Conservation (phyloP, 2,329 filamentous ascomycete genomes). For the Cladosporium cucumerinum region DNA sequence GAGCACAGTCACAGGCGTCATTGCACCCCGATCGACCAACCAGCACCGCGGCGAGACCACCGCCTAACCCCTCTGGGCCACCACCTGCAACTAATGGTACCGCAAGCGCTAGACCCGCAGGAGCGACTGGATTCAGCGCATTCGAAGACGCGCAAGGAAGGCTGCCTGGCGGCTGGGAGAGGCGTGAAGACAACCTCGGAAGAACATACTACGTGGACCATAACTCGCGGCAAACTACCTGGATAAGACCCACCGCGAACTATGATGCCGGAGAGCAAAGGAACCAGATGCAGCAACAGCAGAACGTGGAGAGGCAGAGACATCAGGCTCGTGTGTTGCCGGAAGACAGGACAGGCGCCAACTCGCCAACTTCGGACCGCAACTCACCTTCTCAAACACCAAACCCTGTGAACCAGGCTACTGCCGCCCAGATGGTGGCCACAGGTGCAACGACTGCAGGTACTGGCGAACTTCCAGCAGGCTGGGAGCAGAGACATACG, state of each 20-base stretch:
- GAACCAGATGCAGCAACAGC: constrained; percentile 80
- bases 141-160: constrained; percentile 96
- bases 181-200: constrained; percentile 89
- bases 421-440: constrained; percentile 80
- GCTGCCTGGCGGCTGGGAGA: constrained; percentile 90
- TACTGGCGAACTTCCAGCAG: constrained; percentile 87
- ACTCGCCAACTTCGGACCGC: constrained; percentile 67
- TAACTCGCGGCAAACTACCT: constrained; percentile 93
- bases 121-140: constrained; percentile 66
- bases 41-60: constrained; percentile 27
- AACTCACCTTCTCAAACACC: constrained; percentile 34
- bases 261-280: constrained; percentile 74
- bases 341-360: constrained; percentile 90
- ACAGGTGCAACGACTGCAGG: constrained; percentile 92
- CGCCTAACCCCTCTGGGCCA: constrained; percentile 24
- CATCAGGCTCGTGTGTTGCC: constrained; percentile 95
- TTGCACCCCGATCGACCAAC: constrained; percentile 29
- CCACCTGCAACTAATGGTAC: constrained; percentile 25
- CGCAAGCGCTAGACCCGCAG: constrained; percentile 37
- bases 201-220: constrained; percentile 98
- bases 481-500: constrained; percentile 95
- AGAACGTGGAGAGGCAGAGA: constrained; percentile 84
- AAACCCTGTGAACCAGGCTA: constrained; percentile 46
- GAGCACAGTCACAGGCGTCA: constrained; percentile 37
- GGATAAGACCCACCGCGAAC: constrained; percentile 81